Percentiles rank a stretch among this genome's conserved stretches.
Conservation (phyloP, 2,329 filamentous ascomycete species). For the Knufia fluminis region DNA sequence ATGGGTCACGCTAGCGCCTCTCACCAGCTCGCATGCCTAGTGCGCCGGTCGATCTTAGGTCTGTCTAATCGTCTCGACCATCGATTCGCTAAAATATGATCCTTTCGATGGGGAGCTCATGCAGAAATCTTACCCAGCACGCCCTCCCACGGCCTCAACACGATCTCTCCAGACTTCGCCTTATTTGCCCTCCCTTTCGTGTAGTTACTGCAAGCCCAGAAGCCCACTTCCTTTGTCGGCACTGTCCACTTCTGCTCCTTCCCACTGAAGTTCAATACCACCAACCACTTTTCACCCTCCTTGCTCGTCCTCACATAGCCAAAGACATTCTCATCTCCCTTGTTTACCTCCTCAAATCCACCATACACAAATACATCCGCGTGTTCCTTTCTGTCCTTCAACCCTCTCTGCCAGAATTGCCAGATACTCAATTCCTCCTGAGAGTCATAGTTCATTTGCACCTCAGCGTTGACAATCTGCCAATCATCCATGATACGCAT, state of each 20-base stretch:
- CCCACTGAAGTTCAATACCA: conserved; percentile 23
- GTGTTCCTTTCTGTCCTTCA: conserved; percentile 20
- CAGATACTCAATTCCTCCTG: conserved; percentile 18
- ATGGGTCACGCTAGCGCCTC: too few relatives aligned
- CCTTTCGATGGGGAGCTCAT: too few relatives aligned
- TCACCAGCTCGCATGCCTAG: too few relatives aligned
- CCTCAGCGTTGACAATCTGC: conserved; percentile 47
- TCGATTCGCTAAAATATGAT: too few relatives aligned
- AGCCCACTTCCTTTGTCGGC: conserved; percentile 15
- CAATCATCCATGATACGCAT: conserved; percentile 53
- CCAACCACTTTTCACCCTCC: conserved; percentile 16
- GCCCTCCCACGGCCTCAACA: conserved; percentile 21
- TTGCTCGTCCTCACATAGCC: conserved; percentile 13
- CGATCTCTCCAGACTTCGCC: conserved; percentile 12
- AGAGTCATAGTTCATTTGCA: conserved; percentile 37
- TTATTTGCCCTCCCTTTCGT: conserved; percentile 16
- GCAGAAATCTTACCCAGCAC: conserved; percentile 19
- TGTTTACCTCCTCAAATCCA: conserved; percentile 18
- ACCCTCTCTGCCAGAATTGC: conserved; percentile 23
- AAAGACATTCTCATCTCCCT: conserved; percentile 6
- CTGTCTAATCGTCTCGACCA: too few relatives aligned
- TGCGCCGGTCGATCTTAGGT: too few relatives aligned
- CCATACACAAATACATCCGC: conserved; percentile 23
- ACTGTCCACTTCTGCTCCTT: conserved; percentile 20
- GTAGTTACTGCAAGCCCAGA: conserved; percentile 21